Percentiles rank a stretch among this genome's conserved stretches.
These are phyloP conservation scores for button mushroom (Agaricus bisporus) DNA, from an alignment of 768 basidiomycete species.

Conservation along the genomic window DNA sequence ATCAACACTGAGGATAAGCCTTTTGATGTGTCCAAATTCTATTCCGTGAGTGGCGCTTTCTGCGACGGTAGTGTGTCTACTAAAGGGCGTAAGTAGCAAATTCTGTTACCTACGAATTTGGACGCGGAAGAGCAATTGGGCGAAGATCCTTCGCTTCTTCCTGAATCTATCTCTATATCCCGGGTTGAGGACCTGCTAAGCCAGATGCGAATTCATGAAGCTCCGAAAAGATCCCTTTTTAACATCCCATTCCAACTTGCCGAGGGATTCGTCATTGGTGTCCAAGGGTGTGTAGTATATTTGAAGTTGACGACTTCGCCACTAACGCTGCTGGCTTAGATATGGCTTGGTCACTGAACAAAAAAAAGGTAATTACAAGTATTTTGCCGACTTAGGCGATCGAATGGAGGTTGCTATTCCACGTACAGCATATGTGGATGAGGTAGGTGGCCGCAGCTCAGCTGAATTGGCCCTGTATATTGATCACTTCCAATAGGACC, in stretches of 20 bases:
- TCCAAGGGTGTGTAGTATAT: conserved; percentile 60
- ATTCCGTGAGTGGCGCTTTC: conserved; percentile 46
- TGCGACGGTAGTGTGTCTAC: not conserved
- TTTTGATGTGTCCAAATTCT: conserved; percentile 75
- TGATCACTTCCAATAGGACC: conserved; percentile 24
- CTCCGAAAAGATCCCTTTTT: conserved; percentile 78
- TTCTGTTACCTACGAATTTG: conserved; percentile 50
- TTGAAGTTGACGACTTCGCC: not conserved
- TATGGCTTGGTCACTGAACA: conserved; percentile 89
- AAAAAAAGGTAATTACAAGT: conserved; percentile 75
- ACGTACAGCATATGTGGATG: conserved; percentile 71
- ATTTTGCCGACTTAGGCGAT: conserved; percentile 76
- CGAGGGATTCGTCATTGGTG: conserved; percentile 65
- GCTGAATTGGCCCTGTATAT: not conserved
- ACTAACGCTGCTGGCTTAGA: conserved; percentile 30
- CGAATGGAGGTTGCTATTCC: conserved; percentile 69
- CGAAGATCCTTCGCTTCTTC: conserved; percentile 41
- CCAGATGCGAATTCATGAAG: conserved; percentile 78
- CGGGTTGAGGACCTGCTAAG: conserved; percentile 70
- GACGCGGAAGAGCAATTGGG: conserved; percentile 47
- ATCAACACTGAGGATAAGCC: conserved; percentile 61
- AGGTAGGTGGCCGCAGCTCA: conserved; percentile 35
- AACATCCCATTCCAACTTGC: conserved; percentile 78
- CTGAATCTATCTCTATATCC: conserved; percentile 69
- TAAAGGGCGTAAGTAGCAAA: conserved; percentile 36